These are phyloP conservation scores for Solanum dulcamara DNA, from an alignment of 257 asterid species.

Conservation along the genomic window DNA sequence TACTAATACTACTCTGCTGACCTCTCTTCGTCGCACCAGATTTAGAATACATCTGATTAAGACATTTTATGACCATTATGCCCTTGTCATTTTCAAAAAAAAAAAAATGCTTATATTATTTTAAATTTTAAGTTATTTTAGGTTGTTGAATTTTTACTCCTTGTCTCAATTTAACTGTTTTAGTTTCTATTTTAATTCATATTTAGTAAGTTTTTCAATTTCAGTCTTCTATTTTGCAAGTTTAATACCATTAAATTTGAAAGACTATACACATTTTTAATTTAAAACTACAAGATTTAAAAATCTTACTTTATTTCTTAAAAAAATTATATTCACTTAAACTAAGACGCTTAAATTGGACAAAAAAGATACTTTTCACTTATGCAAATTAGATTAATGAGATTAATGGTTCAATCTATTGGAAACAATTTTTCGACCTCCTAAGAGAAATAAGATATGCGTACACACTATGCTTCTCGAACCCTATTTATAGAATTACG, in stretches of 20 bases:
- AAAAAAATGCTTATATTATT: neutral
- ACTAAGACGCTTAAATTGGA: neutral
- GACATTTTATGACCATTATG: neutral
- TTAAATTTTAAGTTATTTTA: neutral
- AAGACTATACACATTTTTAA: neutral
- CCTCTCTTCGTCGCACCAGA: neutral
- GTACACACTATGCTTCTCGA: neutral
- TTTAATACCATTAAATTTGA: neutral
- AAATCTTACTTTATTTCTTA: fast-evolving
- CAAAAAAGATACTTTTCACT: neutral
- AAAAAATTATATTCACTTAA: neutral
- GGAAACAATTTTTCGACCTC: fast-evolving
- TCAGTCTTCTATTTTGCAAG: too few relatives aligned
- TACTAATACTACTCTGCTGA: neutral
- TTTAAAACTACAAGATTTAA: neutral
- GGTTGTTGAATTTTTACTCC: neutral
- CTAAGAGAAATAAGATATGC: neutral
- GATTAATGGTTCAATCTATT: neutral
- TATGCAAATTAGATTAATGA: neutral
- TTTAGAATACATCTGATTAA: neutral
- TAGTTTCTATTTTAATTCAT: too few relatives aligned
- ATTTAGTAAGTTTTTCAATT: too few relatives aligned
- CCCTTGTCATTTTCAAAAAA: neutral
- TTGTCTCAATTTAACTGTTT: neutral
- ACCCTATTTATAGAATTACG: neutral